Percentiles rank a stretch among this genome's conserved stretches.
These are phyloP conservation scores for Termitomyces sp. DNA, from an alignment of 768 basidiomycete species.

Conservation along the genomic window DNA sequence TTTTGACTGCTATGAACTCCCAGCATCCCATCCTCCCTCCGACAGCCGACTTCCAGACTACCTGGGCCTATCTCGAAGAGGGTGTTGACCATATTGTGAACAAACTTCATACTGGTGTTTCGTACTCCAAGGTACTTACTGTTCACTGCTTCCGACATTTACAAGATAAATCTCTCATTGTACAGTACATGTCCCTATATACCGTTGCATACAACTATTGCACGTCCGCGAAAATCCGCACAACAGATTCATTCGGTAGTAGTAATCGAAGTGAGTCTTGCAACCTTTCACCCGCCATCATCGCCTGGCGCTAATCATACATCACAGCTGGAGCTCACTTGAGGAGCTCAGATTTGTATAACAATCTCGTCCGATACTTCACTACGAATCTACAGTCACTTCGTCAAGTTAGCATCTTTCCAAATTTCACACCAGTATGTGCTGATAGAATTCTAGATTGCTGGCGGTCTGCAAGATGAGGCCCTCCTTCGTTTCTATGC, in stretches of 20 bases:
- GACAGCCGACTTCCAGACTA: constrained; percentile 71
- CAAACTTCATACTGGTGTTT: constrained; percentile 82
- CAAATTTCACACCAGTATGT: background rate
- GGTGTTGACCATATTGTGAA: constrained; percentile 92
- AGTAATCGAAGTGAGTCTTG: constrained; percentile 62
- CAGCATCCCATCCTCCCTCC: constrained; percentile 57
- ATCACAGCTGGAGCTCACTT: constrained; percentile 79
- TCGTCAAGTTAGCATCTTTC: constrained; percentile 29
- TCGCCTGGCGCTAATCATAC: constrained; percentile 29
- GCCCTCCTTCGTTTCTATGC: constrained; percentile 89
- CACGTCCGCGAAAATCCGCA: constrained; percentile 79
- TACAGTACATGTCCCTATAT: constrained; percentile 80
- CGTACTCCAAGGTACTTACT: constrained; percentile 59
- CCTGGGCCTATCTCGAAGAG: constrained; percentile 85
- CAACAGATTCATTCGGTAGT: constrained; percentile 40
- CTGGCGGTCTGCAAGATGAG: constrained; percentile 80
- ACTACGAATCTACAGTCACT: constrained; percentile 71
- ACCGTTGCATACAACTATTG: constrained; percentile 99
- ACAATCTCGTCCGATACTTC: constrained; percentile 90
- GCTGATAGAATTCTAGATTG: constrained; percentile 41
- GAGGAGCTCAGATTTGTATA: constrained; percentile 97
- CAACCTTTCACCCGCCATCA: constrained; percentile 19
- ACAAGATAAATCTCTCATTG: constrained; percentile 3
- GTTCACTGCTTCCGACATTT: background rate
- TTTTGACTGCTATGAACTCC: constrained; percentile 25